Evolutionary conservation across 1,139 yeast species (phyloP), one percentile per base, ranked within the genome.

Genomic region (Blastobotrys raffinosifermentans): DNA sequence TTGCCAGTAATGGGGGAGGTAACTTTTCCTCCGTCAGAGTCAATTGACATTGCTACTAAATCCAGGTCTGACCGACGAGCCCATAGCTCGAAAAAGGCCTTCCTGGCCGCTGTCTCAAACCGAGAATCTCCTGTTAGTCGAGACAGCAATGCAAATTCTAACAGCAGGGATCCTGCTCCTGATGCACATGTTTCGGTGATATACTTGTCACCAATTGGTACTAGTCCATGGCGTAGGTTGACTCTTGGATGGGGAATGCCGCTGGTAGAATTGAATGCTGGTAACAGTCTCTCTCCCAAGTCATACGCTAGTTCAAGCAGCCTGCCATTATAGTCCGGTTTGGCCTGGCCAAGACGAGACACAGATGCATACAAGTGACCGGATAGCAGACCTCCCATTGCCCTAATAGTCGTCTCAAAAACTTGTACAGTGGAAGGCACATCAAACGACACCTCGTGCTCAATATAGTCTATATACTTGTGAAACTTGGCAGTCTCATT

Each of bases 361-460:
- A 82, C 87, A 0, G 78, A 66, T 0, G 83, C 81, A 50, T 81
- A 76, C 35, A 86, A 60, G 61, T 89, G 97, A 0, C 84, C 75
- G 2, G 91, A 79, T 17, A 87, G 52, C 25, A 87, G 67, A 0
- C 97, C 97, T 29, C 97, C 97, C 34, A 89, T 66, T 94, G 87
- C 86, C 53, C 96, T 71, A 48, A 86, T 89, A 4, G 87, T 77
- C 4, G 84, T 72, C 58, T 87, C 97, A 60, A 87, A 87, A 3
- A 87, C 94, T 51, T 86, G 96, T 0, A 87, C 81, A 1, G 79
- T 74, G 2, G 86, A 71, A 46, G 85, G 75, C 29, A 77, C 69
- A 30, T 76, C 68, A 53, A 85, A 86, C 15, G 70, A 54, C 0
- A 61, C 55, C 26, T 66, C 51, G 38, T 47, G 46, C 30, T 64